These are phyloP conservation scores for Rhinocladiella mackenziei DNA, from an alignment of 2,329 filamentous ascomycete genomes.

Conservation along the genomic window DNA sequence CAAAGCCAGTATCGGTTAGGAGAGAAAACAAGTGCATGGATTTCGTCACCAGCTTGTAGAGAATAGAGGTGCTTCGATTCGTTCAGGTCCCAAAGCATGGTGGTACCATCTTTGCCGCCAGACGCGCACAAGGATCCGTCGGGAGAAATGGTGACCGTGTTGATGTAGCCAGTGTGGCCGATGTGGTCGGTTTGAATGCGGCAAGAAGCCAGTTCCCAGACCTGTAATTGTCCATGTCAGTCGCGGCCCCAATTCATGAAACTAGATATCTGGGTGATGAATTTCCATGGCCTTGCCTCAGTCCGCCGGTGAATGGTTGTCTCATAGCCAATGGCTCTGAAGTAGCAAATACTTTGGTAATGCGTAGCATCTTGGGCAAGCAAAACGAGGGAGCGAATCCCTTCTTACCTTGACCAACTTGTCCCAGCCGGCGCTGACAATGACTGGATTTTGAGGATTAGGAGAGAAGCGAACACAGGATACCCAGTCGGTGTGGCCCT, in stretches of 20 bases:
- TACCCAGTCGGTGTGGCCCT: conserved; percentile 99
- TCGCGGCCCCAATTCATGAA: background rate
- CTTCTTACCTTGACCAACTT: conserved; percentile 97
- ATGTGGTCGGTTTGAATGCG: conserved; percentile 99
- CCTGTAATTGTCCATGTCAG: conserved; percentile 54
- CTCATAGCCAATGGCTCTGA: conserved; percentile 98
- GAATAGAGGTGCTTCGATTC: conserved; percentile 99
- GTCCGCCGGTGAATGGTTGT: conserved; percentile 88
- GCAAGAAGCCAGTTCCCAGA: conserved; percentile 99
- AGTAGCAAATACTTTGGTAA: conserved; percentile 99
- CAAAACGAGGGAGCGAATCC: conserved; percentile 9
- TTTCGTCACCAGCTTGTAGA: conserved; percentile 98
- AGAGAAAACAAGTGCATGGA: conserved; percentile 99
- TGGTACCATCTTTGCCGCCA: conserved; percentile 99
- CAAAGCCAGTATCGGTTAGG: conserved; percentile 99
- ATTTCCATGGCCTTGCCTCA: conserved; percentile 50
- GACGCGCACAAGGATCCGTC: conserved; percentile 98
- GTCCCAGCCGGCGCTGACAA: conserved; percentile 98
- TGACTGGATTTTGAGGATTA: conserved; percentile 99
- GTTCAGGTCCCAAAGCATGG: conserved; percentile 99
- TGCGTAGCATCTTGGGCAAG: conserved; percentile 78
- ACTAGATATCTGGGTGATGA: no score
- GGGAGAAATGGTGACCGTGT: conserved; percentile 99
- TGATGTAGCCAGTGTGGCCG: conserved; percentile 98
- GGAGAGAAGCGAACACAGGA: conserved; percentile 99